Evolutionary conservation across 2,329 filamentous ascomycete genomes (phyloP).

Genomic region (Trichoderma aggressivum): DNA sequence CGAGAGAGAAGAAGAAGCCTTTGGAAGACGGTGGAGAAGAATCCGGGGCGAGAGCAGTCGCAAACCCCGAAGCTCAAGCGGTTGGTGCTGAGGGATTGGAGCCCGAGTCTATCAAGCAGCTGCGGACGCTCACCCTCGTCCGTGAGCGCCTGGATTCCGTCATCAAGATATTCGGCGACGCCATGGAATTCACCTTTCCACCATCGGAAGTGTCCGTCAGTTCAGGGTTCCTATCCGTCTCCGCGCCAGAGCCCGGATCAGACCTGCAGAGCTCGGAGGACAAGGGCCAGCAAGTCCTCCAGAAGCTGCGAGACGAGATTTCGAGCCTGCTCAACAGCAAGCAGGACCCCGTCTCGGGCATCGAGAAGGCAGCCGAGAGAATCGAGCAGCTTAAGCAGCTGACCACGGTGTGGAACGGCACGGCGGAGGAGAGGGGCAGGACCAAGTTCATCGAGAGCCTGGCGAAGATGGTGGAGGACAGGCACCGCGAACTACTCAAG

Average conservation of each 20-base stretch:
- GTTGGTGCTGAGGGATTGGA: conserved; percentile 37
- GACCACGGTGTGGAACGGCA: conserved; percentile 87
- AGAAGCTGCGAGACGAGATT: conserved; percentile 69
- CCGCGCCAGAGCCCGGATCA: conserved; percentile 71
- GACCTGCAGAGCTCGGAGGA: conserved; percentile 70
- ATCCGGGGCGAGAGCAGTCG: conserved; percentile 25
- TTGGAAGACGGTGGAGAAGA: conserved; percentile 21
- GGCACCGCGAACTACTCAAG: conserved; percentile 50
- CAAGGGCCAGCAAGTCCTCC: conserved; percentile 79
- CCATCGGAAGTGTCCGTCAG: conserved; percentile 81
- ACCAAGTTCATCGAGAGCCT: conserved; percentile 77
- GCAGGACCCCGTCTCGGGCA: conserved; percentile 59
- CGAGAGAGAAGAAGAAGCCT: conserved; percentile 22
- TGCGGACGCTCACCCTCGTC: conserved; percentile 80
- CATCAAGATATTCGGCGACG: conserved; percentile 87
- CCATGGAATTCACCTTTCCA: conserved; percentile 91
- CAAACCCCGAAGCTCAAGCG: conserved; percentile 18
- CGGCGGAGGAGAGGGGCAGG: conserved; percentile 86
- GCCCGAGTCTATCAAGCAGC: conserved; percentile 68
- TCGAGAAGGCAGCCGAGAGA: conserved; percentile 69
- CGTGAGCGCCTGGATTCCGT: conserved; percentile 82
- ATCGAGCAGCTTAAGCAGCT: conserved; percentile 76
- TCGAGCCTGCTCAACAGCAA: conserved; percentile 57
- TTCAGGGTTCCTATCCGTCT: conserved; percentile 86
- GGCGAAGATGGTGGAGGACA: conserved; percentile 78